Base-by-base conservation (phyloP, 441 rosid genomes). In the Melastoma candidum region DNA sequence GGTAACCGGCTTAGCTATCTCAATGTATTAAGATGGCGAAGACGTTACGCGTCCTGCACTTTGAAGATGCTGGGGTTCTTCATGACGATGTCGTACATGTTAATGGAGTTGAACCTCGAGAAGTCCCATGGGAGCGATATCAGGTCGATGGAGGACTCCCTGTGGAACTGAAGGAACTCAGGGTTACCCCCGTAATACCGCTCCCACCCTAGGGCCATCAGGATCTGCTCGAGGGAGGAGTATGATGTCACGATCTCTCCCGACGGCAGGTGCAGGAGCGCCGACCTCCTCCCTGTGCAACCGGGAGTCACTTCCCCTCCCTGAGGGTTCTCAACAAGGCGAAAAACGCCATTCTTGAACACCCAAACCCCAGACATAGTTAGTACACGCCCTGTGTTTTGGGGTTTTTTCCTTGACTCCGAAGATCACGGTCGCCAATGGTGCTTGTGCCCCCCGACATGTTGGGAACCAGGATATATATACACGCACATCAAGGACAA, bases 51-150 rank as follows among this genome's bases (percentile, higher is more conserved):
- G 44, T 92, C 95, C 0, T 87, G 63, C 9, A 59, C 63, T 0
- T 59, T 48, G 49, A 59, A 59, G 43, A 29, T 51, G 26, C 51
- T 59, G 22, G 95, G 97, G 70, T 84, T 77, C 78, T 92, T 92
- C 46, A 92, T 27, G 56, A 92, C 98, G 22, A 92, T 59, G 26
- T 59, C 50, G 26, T 17, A 59, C 63, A 59, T 59, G 51, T 59
- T 48, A 11, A 59, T 49, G 27, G 63, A 51, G 57, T 8, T 17
- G 57, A 59, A 59, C 32, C 41, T 52, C 49, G 63, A 26, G 44
- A 59, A 59, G 44, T 51, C 49, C n/a, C 51, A 49, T 3, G 63
- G 63, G 12, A 59, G 46, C 17, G 36, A 59, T 56, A 59, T 59
- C 3, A 59, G 56, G 46, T 59, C 63, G 2, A 25, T 51, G 57